Evolutionary conservation across 495 filamentous ascomycete genomes (phyloP).

Genomic region (Penicillium canescens): DNA sequence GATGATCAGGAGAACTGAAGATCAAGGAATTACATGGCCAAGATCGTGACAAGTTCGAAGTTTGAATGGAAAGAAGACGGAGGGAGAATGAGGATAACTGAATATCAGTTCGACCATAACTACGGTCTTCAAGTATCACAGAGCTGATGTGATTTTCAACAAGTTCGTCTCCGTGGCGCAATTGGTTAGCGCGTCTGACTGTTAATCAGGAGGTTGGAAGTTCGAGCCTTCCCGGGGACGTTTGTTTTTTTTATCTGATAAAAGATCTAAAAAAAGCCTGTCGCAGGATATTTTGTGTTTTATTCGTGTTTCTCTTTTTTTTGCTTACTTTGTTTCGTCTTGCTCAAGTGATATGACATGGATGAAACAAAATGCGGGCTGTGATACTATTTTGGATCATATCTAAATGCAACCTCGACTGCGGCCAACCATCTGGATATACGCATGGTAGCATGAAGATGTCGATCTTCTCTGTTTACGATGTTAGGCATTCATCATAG

Average conservation of each 20-base stretch:
- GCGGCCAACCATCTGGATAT: background rate
- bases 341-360: background rate
- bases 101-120: too few species aligned
- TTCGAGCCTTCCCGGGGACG: conserved; percentile 48
- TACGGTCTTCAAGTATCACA: background rate
- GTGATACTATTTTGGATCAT: conserved; percentile 1
- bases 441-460: background rate
- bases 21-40: too few species aligned
- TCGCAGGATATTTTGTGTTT: background rate
- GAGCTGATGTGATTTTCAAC: background rate
- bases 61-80: too few species aligned
- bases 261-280: too few species aligned
- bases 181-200: conserved; percentile 53
- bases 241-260: conserved; percentile 25
- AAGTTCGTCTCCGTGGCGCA: conserved; percentile 43
- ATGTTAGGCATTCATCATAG: background rate
- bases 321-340: background rate
- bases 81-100: too few species aligned
- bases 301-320: background rate
- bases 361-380: conserved; percentile 7
- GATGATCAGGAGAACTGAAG: background rate
- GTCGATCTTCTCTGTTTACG: too few species aligned
- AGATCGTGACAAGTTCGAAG: too few species aligned
- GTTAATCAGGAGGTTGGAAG: conserved; percentile 54
- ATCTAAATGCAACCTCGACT: conserved; percentile 16